Percentiles rank a stretch among this genome's conserved stretches.
These are phyloP conservation scores for Suaeda aralocaspica DNA, from an alignment of 148 eudicot genomes.

Conservation along the genomic window DNA sequence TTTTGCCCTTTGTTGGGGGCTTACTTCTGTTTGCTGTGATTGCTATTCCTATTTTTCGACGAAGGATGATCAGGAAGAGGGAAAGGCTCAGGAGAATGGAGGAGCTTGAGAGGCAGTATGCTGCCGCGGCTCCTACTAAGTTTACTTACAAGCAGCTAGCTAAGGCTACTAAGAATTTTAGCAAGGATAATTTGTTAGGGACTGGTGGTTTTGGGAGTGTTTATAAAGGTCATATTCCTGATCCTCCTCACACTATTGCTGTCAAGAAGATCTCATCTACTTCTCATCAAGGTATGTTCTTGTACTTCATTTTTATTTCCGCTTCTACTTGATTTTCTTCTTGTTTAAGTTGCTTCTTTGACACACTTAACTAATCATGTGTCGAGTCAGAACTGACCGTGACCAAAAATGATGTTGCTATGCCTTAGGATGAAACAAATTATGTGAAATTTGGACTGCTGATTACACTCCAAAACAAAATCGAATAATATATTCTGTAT, in stretches of 20 bases:
- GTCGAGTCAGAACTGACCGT: too few relatives aligned
- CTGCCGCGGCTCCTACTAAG: slow-evolving; percentile 47
- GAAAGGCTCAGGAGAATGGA: slow-evolving; percentile 32
- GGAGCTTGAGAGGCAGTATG: slow-evolving; percentile 43
- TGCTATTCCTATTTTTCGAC: slow-evolving; percentile 25
- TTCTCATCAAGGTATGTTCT: slow-evolving; percentile 48
- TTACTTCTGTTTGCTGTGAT: slow-evolving; percentile 21
- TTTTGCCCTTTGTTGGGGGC: slow-evolving; percentile 29
- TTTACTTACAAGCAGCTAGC: slow-evolving; percentile 49
- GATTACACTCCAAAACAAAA: too few relatives aligned
- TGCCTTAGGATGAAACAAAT: too few relatives aligned
- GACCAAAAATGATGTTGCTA: too few relatives aligned
- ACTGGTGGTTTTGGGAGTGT: slow-evolving; percentile 78
- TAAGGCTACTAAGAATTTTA: slow-evolving; percentile 57
- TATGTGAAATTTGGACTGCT: too few relatives aligned
- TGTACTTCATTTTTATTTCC: neutral
- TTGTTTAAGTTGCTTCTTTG: too few relatives aligned
- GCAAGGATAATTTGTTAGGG: slow-evolving; percentile 56
- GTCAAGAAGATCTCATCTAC: slow-evolving; percentile 62
- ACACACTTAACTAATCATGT: too few relatives aligned
- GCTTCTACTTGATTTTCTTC: neutral
- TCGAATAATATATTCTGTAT: too few relatives aligned
- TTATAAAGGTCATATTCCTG: slow-evolving; percentile 45
- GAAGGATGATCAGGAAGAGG: slow-evolving; percentile 15
- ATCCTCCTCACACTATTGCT: slow-evolving; percentile 42